These are phyloP conservation scores for Populus hybrid DNA, from an alignment of 441 rosid species.

Conservation along the genomic window DNA sequence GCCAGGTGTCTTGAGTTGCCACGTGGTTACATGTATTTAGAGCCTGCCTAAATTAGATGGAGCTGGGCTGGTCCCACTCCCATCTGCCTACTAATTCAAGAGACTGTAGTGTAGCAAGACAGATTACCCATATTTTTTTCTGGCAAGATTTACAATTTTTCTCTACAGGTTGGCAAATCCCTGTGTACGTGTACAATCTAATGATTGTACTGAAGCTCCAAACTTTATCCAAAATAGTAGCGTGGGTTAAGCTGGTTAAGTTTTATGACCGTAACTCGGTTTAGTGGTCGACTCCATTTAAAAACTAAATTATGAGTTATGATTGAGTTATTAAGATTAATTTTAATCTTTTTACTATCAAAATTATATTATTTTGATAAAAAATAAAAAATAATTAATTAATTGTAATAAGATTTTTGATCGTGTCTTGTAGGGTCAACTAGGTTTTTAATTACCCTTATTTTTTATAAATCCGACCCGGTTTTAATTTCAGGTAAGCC, in stretches of 20 bases:
- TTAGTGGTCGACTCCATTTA: rapidly evolving
- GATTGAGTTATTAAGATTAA: rapidly evolving
- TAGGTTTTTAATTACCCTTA: no score
- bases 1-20: conserved; percentile 17
- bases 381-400: no score
- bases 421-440: no score
- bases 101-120: background rate
- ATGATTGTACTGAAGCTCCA: background rate
- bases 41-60: background rate
- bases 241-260: no score
- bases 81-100: conserved; percentile 11
- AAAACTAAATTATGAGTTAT: no score
- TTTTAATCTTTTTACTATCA: no score
- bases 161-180: background rate
- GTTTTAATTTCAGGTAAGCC: rapidly evolving
- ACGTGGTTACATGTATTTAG: background rate
- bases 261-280: no score
- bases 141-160: background rate
- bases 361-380: no score
- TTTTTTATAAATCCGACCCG: no score
- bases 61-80: conserved; percentile 22
- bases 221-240: background rate
- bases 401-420: rapidly evolving
- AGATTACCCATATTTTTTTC: background rate
- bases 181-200: background rate